Base-by-base conservation (phyloP, 305 asterid genomes). In the Petunia hybrid region DNA sequence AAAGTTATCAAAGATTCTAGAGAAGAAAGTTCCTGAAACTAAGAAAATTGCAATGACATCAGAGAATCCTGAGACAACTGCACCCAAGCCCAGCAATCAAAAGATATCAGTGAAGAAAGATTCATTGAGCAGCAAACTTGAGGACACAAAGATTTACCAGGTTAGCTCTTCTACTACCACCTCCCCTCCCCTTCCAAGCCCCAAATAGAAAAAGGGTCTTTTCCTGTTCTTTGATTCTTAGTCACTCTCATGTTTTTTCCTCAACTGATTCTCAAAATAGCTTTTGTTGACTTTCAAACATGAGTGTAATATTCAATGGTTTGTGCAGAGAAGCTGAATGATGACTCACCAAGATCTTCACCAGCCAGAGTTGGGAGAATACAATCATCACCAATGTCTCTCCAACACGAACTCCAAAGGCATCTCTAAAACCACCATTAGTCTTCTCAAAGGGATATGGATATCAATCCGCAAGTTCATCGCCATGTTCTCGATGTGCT, bases 1-100 rank as follows among this genome's bases (percentile, higher is more conserved):
- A 22, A 22, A 22, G 22, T 22, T 22, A 65, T 65, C 86, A 3
- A 91, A 89, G 80, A 88, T 90, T 61, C 92, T 94, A 1, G 97
- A 90, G 71, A 89, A 83, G 83, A 77, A 79, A 76, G 64, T 56
- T 55, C 35, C 79, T 63, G 62, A 81, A 80, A 73, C 70, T 14
- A 55, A n/a, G 22, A 67, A 16, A 45, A 85, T 67, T 40, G 16
- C 82, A 31, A 63, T 16, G 78, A 66, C 86, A 43, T 45, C 85
- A 10, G n/a, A 42, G 63, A 46, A 13, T 22, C 42, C 46, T 16
- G 85, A 71, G 8, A 7, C 83, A 77, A 63, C 75, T 31, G 75
- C 60, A 70, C 64, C 41, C 78, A 67, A 68, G 31, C 56, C 51
- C 51, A 62, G 46, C 63, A 86, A 87, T 55, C 36, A 80, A 2